These are phyloP conservation scores for Arthrinium puccinioides DNA, from an alignment of 2,329 filamentous ascomycete genomes.

Conservation along the genomic window DNA sequence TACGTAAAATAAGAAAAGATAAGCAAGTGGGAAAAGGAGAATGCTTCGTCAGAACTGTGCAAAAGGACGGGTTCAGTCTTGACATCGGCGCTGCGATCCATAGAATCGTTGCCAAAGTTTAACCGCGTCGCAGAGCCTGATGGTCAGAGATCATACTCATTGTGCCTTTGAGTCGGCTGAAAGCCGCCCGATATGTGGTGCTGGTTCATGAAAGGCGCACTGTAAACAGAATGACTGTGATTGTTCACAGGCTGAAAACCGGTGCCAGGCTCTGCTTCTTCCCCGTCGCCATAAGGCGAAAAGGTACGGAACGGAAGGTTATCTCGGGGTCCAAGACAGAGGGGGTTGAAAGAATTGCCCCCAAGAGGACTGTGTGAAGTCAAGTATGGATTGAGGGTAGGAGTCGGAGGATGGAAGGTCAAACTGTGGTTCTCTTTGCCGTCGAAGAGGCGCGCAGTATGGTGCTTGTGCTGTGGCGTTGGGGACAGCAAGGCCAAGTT, in stretches of 20 bases:
- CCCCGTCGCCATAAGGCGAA: constrained; percentile 17
- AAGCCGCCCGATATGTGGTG: no score
- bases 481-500: constrained; percentile 25
- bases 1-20: no score
- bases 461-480: constrained; percentile 17
- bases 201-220: no score
- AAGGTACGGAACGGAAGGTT: constrained; percentile 19
- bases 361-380: constrained; percentile 16
- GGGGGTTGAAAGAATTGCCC: constrained; percentile 22
- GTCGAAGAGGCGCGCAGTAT: constrained; percentile 13
- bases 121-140: no score
- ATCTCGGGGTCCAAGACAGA: constrained; percentile 23
- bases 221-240: no score
- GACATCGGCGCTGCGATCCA: no score
- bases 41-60: no score
- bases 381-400: constrained; percentile 20
- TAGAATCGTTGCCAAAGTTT: no score
- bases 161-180: no score
- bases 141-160: no score
- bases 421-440: constrained; percentile 25
- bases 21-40: no score
- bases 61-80: no score
- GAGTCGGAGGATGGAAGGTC: constrained; percentile 12
- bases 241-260: constrained; percentile 20
- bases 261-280: constrained; percentile 15